phyloP scores from a whole-genome alignment of 2,329 filamentous ascomycete genomes.

The Beauveria rudraprayagi region DNA sequence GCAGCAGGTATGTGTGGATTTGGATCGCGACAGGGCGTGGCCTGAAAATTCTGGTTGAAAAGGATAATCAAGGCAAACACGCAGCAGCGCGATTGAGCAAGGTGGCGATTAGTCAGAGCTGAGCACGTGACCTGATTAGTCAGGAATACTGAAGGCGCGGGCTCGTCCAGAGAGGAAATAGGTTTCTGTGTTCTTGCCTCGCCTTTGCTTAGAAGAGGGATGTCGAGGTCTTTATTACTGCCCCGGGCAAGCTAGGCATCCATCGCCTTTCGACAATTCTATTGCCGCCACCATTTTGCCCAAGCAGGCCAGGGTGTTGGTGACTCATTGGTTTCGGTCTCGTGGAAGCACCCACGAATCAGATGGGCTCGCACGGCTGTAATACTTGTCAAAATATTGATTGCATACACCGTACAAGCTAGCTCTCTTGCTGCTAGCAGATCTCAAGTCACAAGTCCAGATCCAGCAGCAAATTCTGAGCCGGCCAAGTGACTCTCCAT shows the following conservation, averaged over 20 bases:
- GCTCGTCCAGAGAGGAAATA: not conserved
- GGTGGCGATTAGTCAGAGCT: not conserved
- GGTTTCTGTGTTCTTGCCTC: not conserved
- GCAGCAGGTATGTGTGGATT: slow-evolving; percentile 9
- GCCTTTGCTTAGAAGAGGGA: not conserved
- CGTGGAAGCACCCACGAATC: slow-evolving; percentile 1
- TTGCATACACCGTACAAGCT: not conserved
- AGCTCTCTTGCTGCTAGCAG: not conserved
- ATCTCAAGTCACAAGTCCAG: not conserved
- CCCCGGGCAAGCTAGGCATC: slow-evolving; percentile 2
- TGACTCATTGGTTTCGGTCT: slow-evolving; percentile 9
- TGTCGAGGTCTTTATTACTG: not conserved
- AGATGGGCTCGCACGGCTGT: slow-evolving; percentile 1
- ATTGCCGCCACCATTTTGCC: not conserved
- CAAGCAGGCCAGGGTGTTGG: not conserved
- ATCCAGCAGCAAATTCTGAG: not conserved
- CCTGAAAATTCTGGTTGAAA: slow-evolving; percentile 31
- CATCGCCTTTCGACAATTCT: not conserved
- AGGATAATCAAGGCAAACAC: slow-evolving; percentile 11
- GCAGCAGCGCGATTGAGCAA: not conserved
- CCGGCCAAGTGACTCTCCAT: too few species aligned
- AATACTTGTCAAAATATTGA: not conserved
- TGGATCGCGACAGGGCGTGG: slow-evolving; percentile 15
- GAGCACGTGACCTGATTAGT: slow-evolving; percentile 10
- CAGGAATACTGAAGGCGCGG: not conserved